Base-by-base conservation (phyloP, 805 yeast species). In the Wickerhamomyces chaumierensis region DNA sequence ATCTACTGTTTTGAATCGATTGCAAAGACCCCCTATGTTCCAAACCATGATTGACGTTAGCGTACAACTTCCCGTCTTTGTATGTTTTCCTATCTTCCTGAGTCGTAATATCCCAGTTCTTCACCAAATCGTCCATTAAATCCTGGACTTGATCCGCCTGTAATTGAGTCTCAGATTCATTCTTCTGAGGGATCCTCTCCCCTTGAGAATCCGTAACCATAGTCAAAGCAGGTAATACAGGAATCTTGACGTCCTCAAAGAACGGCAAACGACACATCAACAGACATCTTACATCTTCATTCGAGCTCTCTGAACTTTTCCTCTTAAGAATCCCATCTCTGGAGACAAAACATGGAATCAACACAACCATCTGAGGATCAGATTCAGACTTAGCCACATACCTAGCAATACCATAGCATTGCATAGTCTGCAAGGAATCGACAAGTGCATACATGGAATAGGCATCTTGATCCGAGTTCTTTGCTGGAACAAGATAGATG, bases 231-330 rank as follows among this genome's bases (percentile, higher is more conserved):
- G 66, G 62, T 47, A 81, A 72, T 18, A 64, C 65, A 3, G 87
- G 74, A 14, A 75, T 63, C 46, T 73, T 72, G 44, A 76, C 81
- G 54, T 87, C 95, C 45, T 84, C 94, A 33, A 71, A 69, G 55
- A 72, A 83, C 2, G 95, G 92, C 12, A 86, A 52, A 35, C 78
- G 61, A 12, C 68, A 66, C 45, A 78, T 52, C 1, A 70, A 58
- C 39, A 84, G 65, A 0, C 68, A 66, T 42, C 70, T 62, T 16
- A 53, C 54, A 6, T 43, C 44, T 15, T 50, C 58, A 5, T 41
- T 25, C n/a, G 29, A 25, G 9, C 23, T 21, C 23, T 21, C 23
- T 25, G 29, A 13, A 25, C 29, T 41, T 23, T 57, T 52, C 33
- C 59, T 58, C 1, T 38, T 42, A 3, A 36, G 15, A 2, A 40